Base-by-base conservation (phyloP, 768 basidiomycete species). In the Lactarius pseudohatsudake region DNA sequence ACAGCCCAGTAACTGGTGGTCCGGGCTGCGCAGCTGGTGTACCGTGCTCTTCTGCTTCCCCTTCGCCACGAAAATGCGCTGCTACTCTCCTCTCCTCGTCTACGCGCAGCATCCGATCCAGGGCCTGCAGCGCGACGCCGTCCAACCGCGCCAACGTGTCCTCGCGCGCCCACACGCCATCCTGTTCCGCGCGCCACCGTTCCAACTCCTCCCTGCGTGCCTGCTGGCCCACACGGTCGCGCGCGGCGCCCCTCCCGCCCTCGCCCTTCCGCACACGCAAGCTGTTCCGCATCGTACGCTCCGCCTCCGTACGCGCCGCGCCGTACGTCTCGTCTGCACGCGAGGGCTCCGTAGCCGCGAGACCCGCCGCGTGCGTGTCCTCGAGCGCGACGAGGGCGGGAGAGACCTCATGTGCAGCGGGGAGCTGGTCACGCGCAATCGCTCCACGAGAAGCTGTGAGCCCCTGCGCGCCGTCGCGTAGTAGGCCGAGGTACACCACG, bases 401-500 rank as follows among this genome's bases (percentile, higher is more conserved):
- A 13, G 64, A 64, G 34, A 59, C 70, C 20, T 71, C 68, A 57
- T 62, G n/a, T 9, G 68, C 70, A 18, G 43, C 43, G 1, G 70
- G 68, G 34, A 64, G 26, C 43, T 58, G 34, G 4, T 61, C 64
- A 18, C 70, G 70, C 40, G 55, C n/a, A 22, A 69, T 55, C 2
- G 32, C 28, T 28, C 40, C 28, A 18, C 43, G 59, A 20, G 56
- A 16, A 3, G 61, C 53, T 61, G 50, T 53, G 9, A 38, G 47
- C 18, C 30, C 16, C 1, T 61, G 58, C 0, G 62, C 61, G 8
- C 32, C 66, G 1, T 53, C 55, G 64, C 71, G 64, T 43, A 94
- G 78, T 20, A 79, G 69, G 40, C 85, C 80, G 67, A 94, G 75
- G 72, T 92, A 94, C 32, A 81, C 75, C 66, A 84, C 85, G 22